Percentiles rank a stretch among this genome's conserved stretches.
Evolutionary conservation across 768 basidiomycete species (phyloP).

Genomic region (Lactarius hengduanensis): DNA sequence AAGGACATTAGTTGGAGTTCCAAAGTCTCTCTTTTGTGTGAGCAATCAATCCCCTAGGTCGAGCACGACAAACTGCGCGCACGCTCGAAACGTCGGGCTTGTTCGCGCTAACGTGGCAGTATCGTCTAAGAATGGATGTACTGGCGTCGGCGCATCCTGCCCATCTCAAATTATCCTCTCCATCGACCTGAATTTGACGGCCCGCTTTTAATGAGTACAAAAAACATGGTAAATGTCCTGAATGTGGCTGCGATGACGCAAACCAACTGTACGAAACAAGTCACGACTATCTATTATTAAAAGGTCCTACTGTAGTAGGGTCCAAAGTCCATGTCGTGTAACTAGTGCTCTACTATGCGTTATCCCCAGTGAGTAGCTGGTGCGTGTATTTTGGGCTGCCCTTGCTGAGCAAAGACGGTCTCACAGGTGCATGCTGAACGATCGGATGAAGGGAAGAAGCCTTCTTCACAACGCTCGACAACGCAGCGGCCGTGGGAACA

Average conservation of each 20-base stretch:
- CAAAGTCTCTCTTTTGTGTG: no score
- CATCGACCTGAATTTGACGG: no score
- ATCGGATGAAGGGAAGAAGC: slow-evolving; percentile 8
- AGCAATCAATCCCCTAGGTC: no score
- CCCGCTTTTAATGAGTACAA: neutral
- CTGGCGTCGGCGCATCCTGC: neutral
- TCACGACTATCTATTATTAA: neutral
- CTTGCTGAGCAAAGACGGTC: neutral
- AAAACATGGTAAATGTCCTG: neutral
- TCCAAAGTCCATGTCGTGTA: neutral
- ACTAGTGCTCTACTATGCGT: neutral
- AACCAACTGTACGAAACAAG: neutral
- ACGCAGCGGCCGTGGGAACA: slow-evolving; percentile 23
- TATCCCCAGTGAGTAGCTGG: neutral
- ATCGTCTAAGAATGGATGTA: neutral
- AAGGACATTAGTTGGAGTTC: no score
- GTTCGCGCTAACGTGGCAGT: no score
- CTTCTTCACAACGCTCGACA: neutral
- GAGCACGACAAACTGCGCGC: no score
- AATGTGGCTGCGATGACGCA: neutral
- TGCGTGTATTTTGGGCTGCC: neutral
- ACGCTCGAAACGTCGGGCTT: no score
- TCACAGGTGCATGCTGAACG: neutral
- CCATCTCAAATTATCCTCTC: neutral
- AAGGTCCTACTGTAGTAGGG: neutral